Evolutionary conservation across 805 yeast genomes (phyloP), one percentile per base, ranked within the genome.

Genomic region (Brettanomyces anomalus): DNA sequence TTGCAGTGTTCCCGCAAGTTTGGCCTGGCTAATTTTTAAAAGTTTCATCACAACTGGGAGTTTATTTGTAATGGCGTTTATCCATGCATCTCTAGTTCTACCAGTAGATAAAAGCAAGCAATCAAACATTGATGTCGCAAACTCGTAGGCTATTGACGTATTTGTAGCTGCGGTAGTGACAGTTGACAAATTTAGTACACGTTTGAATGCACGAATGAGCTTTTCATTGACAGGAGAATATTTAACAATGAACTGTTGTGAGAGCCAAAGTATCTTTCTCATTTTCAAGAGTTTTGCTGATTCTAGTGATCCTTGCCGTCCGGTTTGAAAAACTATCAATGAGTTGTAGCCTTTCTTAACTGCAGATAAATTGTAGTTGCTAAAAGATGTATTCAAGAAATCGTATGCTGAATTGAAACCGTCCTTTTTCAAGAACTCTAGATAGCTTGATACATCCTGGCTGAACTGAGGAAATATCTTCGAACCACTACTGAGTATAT

Each of bases 251-350:
- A 58, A 43, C 31, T 58, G 60, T 19, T 61, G 58, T 14, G 56
- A 52, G 15, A 62, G 42, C 66, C 66, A 62, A 7, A 62, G 39
- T 10, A 58, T 49, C 35, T 62, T 61, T 39, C 55, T 57, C 34
- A 61, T 35, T 36, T 51, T 49, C 7, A 58, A 36, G 6, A 51
- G 28, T 33, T 53, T 59, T n/a, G 48, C 36, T 21, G 50, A 52
- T 20, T 46, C 51, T 15, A 48, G 41, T 4, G 49, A 37, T 34
- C 36, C 44, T 6, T 39, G 26, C 4, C 46, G 15, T n/a, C 44
- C 53, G 16, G 39, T 41, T 15, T 40, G 42, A 4, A 39, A n/a
- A 10, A 40, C 30, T n/a, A 26, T 45, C 2, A 48, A 45, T 14
- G 49, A 30, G 32, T 46, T 46, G 37, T 48, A 49, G 40, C 50